phyloP scores from a whole-genome alignment of 2,329 filamentous ascomycete genomes.

The Alternaria dauci region DNA sequence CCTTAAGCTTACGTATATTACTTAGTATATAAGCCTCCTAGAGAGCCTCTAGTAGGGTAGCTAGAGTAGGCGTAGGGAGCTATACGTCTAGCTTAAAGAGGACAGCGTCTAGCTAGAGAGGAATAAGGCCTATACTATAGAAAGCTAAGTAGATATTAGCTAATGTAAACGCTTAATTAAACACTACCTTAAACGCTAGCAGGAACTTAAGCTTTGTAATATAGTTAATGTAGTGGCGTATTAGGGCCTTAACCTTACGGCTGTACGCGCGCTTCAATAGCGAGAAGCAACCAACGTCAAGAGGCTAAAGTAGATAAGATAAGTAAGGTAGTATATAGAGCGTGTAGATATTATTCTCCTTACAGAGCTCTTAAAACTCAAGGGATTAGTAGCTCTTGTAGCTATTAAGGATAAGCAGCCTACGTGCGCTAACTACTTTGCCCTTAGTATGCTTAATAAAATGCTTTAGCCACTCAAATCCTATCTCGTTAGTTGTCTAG shows the following conservation, averaged over 20 bases:
- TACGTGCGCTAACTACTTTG: not conserved
- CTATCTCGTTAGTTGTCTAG: too few species aligned
- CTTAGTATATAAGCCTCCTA: constrained; percentile 12
- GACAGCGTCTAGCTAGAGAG: constrained; percentile 34
- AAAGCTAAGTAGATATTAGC: constrained; percentile 39
- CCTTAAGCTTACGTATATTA: not conserved
- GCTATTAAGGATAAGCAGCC: constrained; percentile 27
- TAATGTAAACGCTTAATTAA: constrained; percentile 29
- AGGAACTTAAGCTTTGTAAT: constrained; percentile 18
- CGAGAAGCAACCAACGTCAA: not conserved
- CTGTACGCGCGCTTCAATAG: constrained; percentile 7
- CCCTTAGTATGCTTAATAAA: not conserved
- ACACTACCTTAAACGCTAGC: constrained; percentile 27
- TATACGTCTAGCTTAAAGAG: constrained; percentile 40
- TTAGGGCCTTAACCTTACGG: not conserved
- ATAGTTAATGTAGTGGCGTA: constrained; percentile 7
- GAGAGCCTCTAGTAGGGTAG: not conserved
- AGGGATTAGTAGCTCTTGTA: constrained; percentile 40
- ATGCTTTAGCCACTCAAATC: not conserved
- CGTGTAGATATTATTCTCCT: constrained; percentile 5
- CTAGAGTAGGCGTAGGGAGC: constrained; percentile 11
- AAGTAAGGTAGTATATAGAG: not conserved
- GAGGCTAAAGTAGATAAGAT: not conserved
- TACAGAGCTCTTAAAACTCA: constrained; percentile 37
- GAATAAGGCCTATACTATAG: constrained; percentile 12